Percentiles rank a stretch among this genome's conserved stretches.
phyloP scores from a whole-genome alignment of 2,329 filamentous ascomycete species.

The Pseudogymnoascus sp. region DNA sequence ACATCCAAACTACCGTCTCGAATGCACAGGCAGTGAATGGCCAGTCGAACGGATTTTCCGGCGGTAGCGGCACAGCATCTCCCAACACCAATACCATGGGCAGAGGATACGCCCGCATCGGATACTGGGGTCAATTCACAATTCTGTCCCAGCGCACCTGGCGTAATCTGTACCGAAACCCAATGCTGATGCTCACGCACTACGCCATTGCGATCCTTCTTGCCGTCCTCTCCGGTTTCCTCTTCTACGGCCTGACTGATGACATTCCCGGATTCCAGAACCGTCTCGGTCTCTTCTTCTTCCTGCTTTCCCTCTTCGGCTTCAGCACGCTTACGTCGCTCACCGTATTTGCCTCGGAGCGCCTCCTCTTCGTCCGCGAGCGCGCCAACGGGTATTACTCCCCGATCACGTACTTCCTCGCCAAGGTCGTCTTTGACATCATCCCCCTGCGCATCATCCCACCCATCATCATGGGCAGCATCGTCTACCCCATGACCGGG shows the following conservation, averaged over 20 bases:
- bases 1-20: conserved; percentile 64
- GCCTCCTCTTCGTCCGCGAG: conserved; percentile 85
- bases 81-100: conserved; percentile 51
- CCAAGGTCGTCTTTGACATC: conserved; percentile 98
- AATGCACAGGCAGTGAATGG: conserved; percentile 61
- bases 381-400: conserved; percentile 95
- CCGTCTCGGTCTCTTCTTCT: conserved; percentile 93
- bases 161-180: conserved; percentile 95
- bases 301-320: conserved; percentile 87
- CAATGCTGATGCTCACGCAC: conserved; percentile 96
- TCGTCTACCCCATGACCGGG: conserved; percentile 97
- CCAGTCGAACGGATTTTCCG: conserved; percentile 43
- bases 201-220: conserved; percentile 95
- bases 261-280: conserved; percentile 98
- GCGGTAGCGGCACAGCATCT: conserved; percentile 38
- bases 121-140: conserved; percentile 71
- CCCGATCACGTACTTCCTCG: conserved; percentile 85
- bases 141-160: conserved; percentile 89
- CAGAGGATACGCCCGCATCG: conserved; percentile 73
- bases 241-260: conserved; percentile 93
- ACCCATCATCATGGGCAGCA: conserved; percentile 88
- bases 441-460: conserved; percentile 89
- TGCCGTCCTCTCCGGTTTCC: conserved; percentile 85
- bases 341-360: conserved; percentile 85
- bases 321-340: conserved; percentile 93